phyloP scores from a whole-genome alignment of 441 rosid species.

The Viola pubescens region DNA sequence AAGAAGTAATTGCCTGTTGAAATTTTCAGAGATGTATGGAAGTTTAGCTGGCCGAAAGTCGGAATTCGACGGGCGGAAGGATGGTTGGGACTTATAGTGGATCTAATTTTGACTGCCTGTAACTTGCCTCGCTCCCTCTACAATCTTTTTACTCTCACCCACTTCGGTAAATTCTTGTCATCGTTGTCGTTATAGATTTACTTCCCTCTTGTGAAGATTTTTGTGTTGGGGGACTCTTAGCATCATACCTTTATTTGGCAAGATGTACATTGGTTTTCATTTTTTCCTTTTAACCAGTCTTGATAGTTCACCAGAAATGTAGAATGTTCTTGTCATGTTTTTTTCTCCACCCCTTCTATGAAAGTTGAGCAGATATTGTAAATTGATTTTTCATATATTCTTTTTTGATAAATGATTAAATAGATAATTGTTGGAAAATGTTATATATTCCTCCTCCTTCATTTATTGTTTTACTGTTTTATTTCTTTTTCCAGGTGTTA shows the following conservation, averaged over 20 bases:
- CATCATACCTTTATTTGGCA: slow-evolving; percentile 12
- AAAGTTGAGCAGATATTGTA: background rate
- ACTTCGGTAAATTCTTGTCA: slow-evolving; percentile 18
- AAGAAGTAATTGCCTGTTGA: slow-evolving; percentile 65
- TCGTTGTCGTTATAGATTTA: slow-evolving; percentile 5
- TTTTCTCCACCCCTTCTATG: background rate
- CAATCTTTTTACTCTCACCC: background rate
- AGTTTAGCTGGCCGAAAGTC: slow-evolving; percentile 44
- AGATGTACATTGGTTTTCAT: slow-evolving; percentile 22
- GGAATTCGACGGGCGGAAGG: slow-evolving; percentile 57
- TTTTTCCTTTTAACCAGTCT: slow-evolving; percentile 7
- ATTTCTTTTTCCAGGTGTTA: too few species aligned
- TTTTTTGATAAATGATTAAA: too few species aligned
- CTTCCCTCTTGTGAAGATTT: slow-evolving; percentile 23
- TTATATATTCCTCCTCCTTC: too few species aligned
- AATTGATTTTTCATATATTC: too few species aligned
- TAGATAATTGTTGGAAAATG: too few species aligned
- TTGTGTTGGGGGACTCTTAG: slow-evolving; percentile 9
- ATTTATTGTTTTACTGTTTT: too few species aligned
- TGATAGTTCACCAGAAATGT: slow-evolving; percentile 4
- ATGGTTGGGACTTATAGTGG: slow-evolving; percentile 83
- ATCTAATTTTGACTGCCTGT: background rate
- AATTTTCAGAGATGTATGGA: slow-evolving; percentile 66
- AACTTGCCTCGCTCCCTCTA: background rate
- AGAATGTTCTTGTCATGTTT: slow-evolving; percentile 1